Evolutionary conservation across 2,329 filamentous ascomycete genomes (phyloP).

Genomic region (Endoconidiophora polonica): DNA sequence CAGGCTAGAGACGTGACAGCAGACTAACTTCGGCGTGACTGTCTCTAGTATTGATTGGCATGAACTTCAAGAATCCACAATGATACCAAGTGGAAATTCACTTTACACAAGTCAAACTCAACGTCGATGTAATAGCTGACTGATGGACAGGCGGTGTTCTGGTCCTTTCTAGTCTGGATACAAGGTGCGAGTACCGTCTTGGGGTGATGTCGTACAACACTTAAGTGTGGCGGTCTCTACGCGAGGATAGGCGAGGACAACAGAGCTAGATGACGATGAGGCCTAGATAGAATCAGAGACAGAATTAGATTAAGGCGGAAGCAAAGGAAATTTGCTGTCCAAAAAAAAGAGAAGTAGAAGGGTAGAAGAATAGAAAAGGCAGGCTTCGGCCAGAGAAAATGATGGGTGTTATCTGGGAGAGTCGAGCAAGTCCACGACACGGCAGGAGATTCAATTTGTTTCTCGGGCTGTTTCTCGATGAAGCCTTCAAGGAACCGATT

Average conservation of each 20-base stretch:
- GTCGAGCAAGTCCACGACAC: too few species aligned
- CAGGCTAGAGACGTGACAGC: too few species aligned
- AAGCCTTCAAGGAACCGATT: too few species aligned
- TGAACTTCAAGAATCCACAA: too few species aligned
- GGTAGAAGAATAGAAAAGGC: background rate
- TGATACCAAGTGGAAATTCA: too few species aligned
- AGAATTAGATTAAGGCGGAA: background rate
- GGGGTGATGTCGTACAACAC: conserved; percentile 4
- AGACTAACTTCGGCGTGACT: too few species aligned
- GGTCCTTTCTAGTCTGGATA: background rate
- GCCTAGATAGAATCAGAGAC: background rate
- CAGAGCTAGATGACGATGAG: background rate
- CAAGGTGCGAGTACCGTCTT: background rate
- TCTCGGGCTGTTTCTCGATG: too few species aligned
- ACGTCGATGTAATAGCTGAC: background rate
- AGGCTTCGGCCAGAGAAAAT: background rate
- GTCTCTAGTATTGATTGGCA: too few species aligned
- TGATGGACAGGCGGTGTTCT: background rate
- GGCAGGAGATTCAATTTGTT: too few species aligned
- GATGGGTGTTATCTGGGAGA: too few species aligned
- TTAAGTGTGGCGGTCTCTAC: conserved; percentile 9
- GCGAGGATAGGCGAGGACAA: conserved; percentile 10
- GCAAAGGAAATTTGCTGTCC: background rate
- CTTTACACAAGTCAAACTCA: background rate
- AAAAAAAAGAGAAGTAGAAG: background rate